Base-by-base conservation (phyloP, 805 yeast species). In the Candida koratica region DNA sequence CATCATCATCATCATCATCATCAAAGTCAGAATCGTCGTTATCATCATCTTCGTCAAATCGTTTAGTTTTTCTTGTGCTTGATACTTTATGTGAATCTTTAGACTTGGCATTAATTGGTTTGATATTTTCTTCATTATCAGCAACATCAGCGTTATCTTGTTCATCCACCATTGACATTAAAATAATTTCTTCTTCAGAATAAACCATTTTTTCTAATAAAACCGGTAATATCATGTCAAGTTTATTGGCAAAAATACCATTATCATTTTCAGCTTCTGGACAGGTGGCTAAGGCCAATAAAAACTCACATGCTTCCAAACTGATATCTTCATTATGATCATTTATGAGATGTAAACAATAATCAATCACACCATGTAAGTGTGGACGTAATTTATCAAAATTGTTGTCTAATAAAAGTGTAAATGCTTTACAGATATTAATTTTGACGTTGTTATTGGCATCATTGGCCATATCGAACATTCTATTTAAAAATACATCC, bases 251-350 rank as follows among this genome's bases (percentile, higher is more conserved):
- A 38, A 87, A 68, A 4, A 76, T 54, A 9, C 44, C 36, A 20
- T 43, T 42, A 25, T 55, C 46, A 4, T 43, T 43, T 36, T 62
- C 67, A 15, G 71, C 71, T n/a, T 60, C 66, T 6, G 85, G 79
- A 23, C 77, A 69, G 2, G 87, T 81, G 0, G 89, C 76, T 37
- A 90, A 68, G 1, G 84, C 78, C 28, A 90, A 71, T 41, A 93
- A 63, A 49, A 93, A 88, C 61, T 93, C 97, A 56, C 96, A 87
- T 3, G 95, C 97, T 55, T 89, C 96, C 38, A 89, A 66, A 0
- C 95, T 82, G 20, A 87, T 94, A 37, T 73, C 80, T 46, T 84
- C 89, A 43, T 81, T 80, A 9, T 51, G 43, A 41, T 72, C 75
- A 38, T 73, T 72, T 63, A 90, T 77, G 41, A 88, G 75, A 60